phyloP scores from a whole-genome alignment of 768 basidiomycete genomes.

The Tulasnella sp. region DNA sequence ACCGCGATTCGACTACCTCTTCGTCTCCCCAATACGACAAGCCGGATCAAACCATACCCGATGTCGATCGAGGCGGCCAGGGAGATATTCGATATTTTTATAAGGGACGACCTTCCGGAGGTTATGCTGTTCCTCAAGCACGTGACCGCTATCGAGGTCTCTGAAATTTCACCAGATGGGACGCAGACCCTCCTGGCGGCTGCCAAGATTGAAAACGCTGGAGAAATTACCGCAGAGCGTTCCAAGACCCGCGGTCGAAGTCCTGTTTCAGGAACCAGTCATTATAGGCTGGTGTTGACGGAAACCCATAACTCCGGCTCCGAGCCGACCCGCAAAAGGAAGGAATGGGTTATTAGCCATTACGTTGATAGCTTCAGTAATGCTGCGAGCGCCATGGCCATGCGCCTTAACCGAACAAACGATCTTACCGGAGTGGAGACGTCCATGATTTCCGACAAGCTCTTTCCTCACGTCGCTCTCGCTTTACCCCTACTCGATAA shows the following conservation, averaged over 20 bases:
- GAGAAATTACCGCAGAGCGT: not conserved
- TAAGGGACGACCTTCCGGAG: not conserved
- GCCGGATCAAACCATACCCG: constrained; percentile 39
- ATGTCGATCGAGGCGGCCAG: constrained; percentile 45
- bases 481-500: constrained; percentile 36
- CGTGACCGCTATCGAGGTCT: constrained; percentile 38
- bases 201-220: constrained; percentile 10
- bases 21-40: constrained; percentile 33
- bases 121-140: constrained; percentile 15
- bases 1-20: constrained; percentile 51
- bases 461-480: constrained; percentile 30
- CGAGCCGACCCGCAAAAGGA: not conserved
- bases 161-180: constrained; percentile 38
- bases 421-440: constrained; percentile 25
- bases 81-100: constrained; percentile 36
- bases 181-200: constrained; percentile 24
- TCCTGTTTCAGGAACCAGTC: not conserved
- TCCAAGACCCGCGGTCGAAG: not conserved
- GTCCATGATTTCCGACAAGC: constrained; percentile 41
- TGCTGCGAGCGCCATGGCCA: constrained; percentile 28
- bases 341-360: constrained; percentile 21
- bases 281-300: not conserved
- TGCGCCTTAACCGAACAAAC: constrained; percentile 10
- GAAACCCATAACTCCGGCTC: not conserved
- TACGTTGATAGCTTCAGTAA: constrained; percentile 34